These are phyloP conservation scores for Butyriboletus appendiculatus DNA, from an alignment of 1,284 basidiomycete genomes.

Conservation along the genomic window DNA sequence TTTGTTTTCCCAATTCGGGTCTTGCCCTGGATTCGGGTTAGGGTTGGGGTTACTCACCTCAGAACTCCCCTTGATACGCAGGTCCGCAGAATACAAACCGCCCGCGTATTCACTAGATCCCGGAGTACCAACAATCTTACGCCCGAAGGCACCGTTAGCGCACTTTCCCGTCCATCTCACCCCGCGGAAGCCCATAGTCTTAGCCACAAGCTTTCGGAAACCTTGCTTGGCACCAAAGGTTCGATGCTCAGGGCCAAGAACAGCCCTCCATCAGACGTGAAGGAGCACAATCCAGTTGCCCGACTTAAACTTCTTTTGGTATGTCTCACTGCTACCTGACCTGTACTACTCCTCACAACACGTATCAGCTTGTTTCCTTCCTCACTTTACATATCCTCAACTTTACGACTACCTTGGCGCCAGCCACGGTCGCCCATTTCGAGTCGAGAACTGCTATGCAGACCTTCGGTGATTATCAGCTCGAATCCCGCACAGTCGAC, in stretches of 20 bases:
- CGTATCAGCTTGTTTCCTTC: constrained; percentile 76
- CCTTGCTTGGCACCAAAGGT: constrained; percentile 68
- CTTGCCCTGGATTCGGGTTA: constrained; percentile 15
- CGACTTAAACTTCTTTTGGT: constrained; percentile 90
- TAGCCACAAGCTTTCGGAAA: constrained; percentile 48
- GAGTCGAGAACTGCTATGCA: constrained; percentile 27
- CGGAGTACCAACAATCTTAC: constrained; percentile 35
- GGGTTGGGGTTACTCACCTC: constrained; percentile 12
- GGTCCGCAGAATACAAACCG: constrained; percentile 53
- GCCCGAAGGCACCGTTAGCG: constrained; percentile 34
- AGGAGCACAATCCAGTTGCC: constrained; percentile 70
- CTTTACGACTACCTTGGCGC: constrained; percentile 89
- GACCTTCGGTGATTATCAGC: constrained; percentile 30
- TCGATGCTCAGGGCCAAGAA: constrained; percentile 46
- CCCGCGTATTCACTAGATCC: constrained; percentile 44
- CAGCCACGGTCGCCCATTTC: constrained; percentile 37
- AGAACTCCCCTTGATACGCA: constrained; percentile 13
- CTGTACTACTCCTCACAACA: constrained; percentile 9
- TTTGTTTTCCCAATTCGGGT: constrained; percentile 6
- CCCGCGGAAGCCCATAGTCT: constrained; percentile 29
- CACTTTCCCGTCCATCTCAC: constrained; percentile 26
- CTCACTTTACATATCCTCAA: constrained; percentile 90
- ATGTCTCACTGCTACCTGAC: constrained; percentile 28
- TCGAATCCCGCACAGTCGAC: constrained; percentile 56
- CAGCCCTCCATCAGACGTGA: constrained; percentile 28